Evolutionary conservation across 139 green algal species (phyloP).

Genomic region (Zygnema circumcarinatum): DNA sequence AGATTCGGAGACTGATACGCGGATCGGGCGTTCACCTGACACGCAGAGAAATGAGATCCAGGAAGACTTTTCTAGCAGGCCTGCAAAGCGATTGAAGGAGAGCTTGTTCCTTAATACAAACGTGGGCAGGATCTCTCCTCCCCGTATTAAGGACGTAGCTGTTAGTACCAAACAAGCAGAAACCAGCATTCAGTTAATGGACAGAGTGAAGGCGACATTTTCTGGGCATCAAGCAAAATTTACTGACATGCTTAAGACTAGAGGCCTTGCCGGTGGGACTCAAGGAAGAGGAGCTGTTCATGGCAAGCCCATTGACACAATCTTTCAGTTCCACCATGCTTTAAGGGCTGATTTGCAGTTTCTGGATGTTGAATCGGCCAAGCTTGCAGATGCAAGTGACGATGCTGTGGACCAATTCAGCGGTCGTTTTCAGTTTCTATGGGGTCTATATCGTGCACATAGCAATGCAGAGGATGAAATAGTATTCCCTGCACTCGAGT

Average conservation of each 20-base stretch:
- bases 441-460: constrained; percentile 82
- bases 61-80: not conserved
- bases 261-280: not conserved
- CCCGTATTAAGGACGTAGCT: no score
- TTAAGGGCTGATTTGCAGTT: constrained; percentile 79
- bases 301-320: constrained; percentile 88
- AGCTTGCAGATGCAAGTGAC: constrained; percentile 42
- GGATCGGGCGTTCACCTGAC: no score
- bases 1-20: no score
- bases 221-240: not conserved
- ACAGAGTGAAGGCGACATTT: not conserved
- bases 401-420: constrained; percentile 76
- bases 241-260: not conserved
- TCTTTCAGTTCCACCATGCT: constrained; percentile 92
- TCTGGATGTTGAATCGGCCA: constrained; percentile 77
- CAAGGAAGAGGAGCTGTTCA: not conserved
- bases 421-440: constrained; percentile 92
- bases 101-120: no score
- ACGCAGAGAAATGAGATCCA: not conserved
- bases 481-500: constrained; percentile 96
- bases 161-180: not conserved
- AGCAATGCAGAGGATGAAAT: constrained; percentile 90
- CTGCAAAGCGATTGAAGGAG: not conserved
- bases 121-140: no score
- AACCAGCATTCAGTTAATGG: not conserved